Percentiles rank a stretch among this genome's conserved stretches.
Evolutionary conservation across 768 basidiomycete species (phyloP).

Genomic region (Harrya chromipes): DNA sequence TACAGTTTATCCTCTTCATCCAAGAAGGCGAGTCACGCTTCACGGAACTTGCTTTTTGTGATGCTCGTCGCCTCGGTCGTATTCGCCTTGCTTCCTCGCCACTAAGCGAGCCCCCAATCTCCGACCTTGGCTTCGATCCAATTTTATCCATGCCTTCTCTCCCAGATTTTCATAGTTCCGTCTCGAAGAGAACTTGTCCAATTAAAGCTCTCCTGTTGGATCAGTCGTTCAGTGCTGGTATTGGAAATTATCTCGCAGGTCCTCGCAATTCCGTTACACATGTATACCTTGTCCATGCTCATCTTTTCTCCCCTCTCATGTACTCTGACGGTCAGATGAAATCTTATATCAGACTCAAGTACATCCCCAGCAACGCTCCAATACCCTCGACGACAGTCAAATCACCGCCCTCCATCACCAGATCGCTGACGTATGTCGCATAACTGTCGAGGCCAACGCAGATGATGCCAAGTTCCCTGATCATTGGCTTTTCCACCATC

Average conservation of each 20-base stretch:
- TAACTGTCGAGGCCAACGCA: conserved; percentile 67
- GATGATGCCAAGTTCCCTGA: conserved; percentile 65
- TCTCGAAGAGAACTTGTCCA: conserved; percentile 58
- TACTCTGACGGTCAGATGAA: conserved; percentile 44
- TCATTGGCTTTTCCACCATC: conserved; percentile 65
- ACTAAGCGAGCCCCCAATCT: conserved; percentile 63
- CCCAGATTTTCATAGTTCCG: conserved; percentile 44
- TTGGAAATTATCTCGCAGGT: conserved; percentile 85
- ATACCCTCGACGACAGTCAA: conserved; percentile 49
- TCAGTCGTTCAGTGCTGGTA: conserved; percentile 77
- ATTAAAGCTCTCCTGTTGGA: conserved; percentile 76
- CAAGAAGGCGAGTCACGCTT: conserved; percentile 32
- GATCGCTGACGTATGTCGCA: conserved; percentile 51
- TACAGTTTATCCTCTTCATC: conserved; percentile 65
- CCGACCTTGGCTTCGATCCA: conserved; percentile 73
- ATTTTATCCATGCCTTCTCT: conserved; percentile 63
- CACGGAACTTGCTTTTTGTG: conserved; percentile 64
- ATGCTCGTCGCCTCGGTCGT: conserved; percentile 68
- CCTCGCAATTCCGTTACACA: background rate
- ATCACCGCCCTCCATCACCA: conserved; percentile 50
- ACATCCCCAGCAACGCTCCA: conserved; percentile 68
- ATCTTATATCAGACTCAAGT: conserved; percentile 71
- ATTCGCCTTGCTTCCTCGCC: conserved; percentile 62
- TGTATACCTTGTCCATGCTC: too few species aligned
- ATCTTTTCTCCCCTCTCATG: background rate